Conservation (phyloP, 306 rosid species). For the Cucurbita moschata region DNA sequence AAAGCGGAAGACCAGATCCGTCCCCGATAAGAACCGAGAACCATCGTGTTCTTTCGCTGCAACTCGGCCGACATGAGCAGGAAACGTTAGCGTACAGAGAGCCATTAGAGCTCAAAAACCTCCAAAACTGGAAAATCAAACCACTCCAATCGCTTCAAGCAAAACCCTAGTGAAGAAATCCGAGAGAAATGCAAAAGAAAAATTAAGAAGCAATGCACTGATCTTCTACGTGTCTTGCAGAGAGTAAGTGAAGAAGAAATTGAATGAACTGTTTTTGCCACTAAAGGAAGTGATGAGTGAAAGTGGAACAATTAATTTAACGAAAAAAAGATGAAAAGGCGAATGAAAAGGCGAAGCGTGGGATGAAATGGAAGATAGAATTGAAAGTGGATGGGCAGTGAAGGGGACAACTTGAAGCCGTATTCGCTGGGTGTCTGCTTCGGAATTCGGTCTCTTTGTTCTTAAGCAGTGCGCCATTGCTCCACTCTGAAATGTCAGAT, state of each 20-base stretch:
- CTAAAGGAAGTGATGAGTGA: background rate
- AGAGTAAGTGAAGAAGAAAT: background rate
- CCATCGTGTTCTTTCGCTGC: conserved; percentile 19
- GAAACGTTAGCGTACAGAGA: conserved; percentile 42
- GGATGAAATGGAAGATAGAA: background rate
- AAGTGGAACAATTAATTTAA: background rate
- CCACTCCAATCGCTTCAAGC: background rate
- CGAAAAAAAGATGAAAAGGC: background rate
- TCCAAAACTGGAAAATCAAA: background rate
- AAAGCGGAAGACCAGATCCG: conserved; percentile 22
- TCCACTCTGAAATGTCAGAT: background rate
- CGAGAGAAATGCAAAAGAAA: conserved; percentile 4
- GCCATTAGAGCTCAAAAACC: conserved; percentile 35
- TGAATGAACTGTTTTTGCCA: conserved; percentile 7
- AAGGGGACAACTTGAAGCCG: background rate
- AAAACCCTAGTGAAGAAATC: conserved; percentile 12
- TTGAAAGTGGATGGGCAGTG: background rate
- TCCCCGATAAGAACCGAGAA: conserved; percentile 21
- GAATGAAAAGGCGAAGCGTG: conserved; percentile 2
- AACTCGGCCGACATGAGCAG: conserved; percentile 23
- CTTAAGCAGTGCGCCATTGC: background rate
- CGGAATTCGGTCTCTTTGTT: background rate
- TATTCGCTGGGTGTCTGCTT: background rate
- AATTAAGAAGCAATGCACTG: background rate
- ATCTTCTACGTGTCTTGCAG: conserved; percentile 1